A percentile compares a stretch with the other conserved stretches of the same genome.
These are phyloP conservation scores for Metarhizium robertsii DNA, from an alignment of 2,329 filamentous ascomycete species.

Conservation along the genomic window DNA sequence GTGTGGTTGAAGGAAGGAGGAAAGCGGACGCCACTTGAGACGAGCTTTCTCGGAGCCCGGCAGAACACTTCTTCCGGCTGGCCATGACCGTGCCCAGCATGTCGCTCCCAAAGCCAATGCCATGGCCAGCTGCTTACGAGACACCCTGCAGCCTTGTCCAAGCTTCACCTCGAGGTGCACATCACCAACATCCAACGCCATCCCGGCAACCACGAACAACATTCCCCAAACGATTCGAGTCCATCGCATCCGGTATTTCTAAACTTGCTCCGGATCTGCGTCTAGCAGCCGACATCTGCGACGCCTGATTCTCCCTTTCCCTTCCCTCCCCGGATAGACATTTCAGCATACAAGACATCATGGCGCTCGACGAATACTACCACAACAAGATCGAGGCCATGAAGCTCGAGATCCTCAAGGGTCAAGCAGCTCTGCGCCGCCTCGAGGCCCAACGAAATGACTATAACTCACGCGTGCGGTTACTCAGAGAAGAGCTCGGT, in stretches of 20 bases:
- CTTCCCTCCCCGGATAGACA: neutral
- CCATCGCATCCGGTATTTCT: neutral
- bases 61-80: conserved; percentile 9
- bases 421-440: conserved; percentile 86
- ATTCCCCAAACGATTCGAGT: neutral
- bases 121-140: conserved; percentile 13
- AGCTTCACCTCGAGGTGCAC: conserved; percentile 8
- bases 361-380: conserved; percentile 99
- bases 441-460: conserved; percentile 98
- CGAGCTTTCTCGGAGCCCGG: conserved; percentile 7
- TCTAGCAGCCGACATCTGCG: neutral
- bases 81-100: neutral
- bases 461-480: conserved; percentile 94
- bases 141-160: conserved; percentile 14
- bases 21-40: neutral
- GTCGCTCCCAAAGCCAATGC: neutral
- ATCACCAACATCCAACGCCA: neutral
- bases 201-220: neutral
- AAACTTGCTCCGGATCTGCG: neutral
- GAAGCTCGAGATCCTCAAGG: conserved; percentile 99
- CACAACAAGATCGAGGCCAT: conserved; percentile 99
- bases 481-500: conserved; percentile 90
- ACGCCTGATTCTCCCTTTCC: neutral
- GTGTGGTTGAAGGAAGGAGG: too few species aligned
- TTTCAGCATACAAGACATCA: conserved; percentile 37